Evolutionary conservation across 139 green algal genomes (phyloP).

Genomic region (Edaphochlamys debaryana): DNA sequence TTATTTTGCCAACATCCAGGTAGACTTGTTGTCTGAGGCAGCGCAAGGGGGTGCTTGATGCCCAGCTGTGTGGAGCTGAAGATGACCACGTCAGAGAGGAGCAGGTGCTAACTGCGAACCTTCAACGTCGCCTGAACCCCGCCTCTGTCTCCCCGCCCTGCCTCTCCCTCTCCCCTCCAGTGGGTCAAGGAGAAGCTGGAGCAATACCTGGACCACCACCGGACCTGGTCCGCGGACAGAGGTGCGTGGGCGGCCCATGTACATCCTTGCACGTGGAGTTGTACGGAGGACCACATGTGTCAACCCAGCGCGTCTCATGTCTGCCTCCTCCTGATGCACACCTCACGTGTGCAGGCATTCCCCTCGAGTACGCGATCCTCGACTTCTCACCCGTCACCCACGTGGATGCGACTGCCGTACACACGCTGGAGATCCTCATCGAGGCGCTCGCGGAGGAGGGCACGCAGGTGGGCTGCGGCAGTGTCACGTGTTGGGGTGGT

Average conservation of each 20-base stretch:
- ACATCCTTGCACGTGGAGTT: neutral
- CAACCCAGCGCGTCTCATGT: too few relatives aligned
- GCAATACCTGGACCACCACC: neutral
- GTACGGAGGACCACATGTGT: too few relatives aligned
- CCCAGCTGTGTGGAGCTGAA: too few relatives aligned
- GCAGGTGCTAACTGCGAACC: too few relatives aligned
- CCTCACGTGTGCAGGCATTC: neutral
- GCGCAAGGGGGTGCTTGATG: too few relatives aligned
- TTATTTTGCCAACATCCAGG: slow-evolving; percentile 13
- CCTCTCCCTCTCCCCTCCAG: too few relatives aligned
- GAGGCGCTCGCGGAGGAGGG: neutral
- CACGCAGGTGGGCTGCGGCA: neutral
- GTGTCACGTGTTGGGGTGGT: too few relatives aligned
- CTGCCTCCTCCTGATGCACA: neutral
- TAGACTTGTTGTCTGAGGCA: too few relatives aligned
- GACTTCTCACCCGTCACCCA: slow-evolving; percentile 82
- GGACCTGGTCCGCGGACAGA: neutral
- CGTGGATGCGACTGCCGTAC: slow-evolving; percentile 69
- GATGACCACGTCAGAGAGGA: too few relatives aligned
- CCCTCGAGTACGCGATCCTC: slow-evolving; percentile 73
- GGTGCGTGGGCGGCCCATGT: neutral
- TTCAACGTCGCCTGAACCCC: too few relatives aligned
- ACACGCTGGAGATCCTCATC: neutral
- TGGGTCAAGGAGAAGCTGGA: neutral
- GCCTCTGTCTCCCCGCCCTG: too few relatives aligned